Percentiles rank a stretch among this genome's conserved stretches.
Conservation (phyloP, 805 yeast genomes). For the Clavispora carvajalis region DNA sequence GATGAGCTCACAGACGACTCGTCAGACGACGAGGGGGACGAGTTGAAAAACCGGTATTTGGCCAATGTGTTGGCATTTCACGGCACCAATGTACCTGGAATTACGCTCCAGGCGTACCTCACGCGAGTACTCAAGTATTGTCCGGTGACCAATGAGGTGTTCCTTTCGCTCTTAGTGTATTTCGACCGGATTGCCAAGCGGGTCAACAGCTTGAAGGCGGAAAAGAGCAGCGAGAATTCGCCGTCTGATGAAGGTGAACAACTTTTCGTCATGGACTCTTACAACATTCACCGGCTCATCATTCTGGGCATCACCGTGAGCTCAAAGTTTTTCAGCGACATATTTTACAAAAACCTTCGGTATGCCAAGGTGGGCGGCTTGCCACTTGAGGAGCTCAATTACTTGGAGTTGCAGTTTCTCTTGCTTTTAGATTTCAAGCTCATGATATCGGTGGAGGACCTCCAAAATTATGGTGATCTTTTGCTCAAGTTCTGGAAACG, state of each 20-base stretch:
- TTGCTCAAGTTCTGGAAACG: slow-evolving; percentile 79
- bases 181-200: slow-evolving; percentile 90
- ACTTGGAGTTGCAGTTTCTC: slow-evolving; percentile 84
- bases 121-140: slow-evolving; percentile 91
- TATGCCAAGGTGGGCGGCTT: slow-evolving; percentile 96
- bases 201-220: slow-evolving; percentile 48
- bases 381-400: slow-evolving; percentile 88
- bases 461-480: slow-evolving; percentile 85
- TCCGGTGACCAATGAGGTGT: slow-evolving; percentile 97
- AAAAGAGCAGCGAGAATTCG: slow-evolving; percentile 21
- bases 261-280: slow-evolving; percentile 91
- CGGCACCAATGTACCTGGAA: slow-evolving; percentile 96
- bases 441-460: slow-evolving; percentile 83
- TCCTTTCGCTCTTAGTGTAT: slow-evolving; percentile 81
- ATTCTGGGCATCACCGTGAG: slow-evolving; percentile 95
- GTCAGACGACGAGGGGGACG: slow-evolving; percentile 33
- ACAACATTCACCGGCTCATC: slow-evolving; percentile 88
- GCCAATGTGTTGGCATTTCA: slow-evolving; percentile 84
- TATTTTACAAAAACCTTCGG: slow-evolving; percentile 88
- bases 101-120: slow-evolving; percentile 81
- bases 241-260: slow-evolving; percentile 37
- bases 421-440: slow-evolving; percentile 79
- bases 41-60: slow-evolving; percentile 46
- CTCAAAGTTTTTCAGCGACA: slow-evolving; percentile 90
- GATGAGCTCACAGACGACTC: slow-evolving; percentile 19